Evolutionary conservation across 768 basidiomycete genomes (phyloP).

Genomic region (Rhizopogon rudus): DNA sequence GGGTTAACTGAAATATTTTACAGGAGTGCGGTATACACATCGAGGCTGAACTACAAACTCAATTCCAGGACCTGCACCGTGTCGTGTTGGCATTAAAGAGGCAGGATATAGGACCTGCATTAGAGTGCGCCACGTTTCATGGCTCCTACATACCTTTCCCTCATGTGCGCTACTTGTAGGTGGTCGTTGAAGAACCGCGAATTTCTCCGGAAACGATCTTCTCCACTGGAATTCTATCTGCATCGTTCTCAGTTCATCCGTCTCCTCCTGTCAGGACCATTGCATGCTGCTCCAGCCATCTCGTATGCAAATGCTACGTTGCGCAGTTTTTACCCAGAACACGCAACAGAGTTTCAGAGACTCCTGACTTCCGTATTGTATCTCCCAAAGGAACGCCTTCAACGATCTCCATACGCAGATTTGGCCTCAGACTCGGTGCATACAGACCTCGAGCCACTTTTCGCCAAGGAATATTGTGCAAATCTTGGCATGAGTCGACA

Average conservation of each 20-base stretch:
- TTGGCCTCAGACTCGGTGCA: constrained; percentile 69
- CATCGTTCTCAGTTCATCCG: constrained; percentile 89
- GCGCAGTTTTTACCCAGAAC: constrained; percentile 55
- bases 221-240: constrained; percentile 83
- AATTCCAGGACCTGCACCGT: constrained; percentile 67
- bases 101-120: constrained; percentile 68
- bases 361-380: constrained; percentile 68
- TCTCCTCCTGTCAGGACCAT: constrained; percentile 61
- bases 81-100: constrained; percentile 64
- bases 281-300: constrained; percentile 56
- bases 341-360: constrained; percentile 60
- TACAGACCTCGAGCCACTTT: constrained; percentile 73
- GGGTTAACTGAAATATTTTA: background rate
- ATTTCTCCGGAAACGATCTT: constrained; percentile 66
- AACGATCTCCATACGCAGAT: constrained; percentile 70
- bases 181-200: constrained; percentile 68
- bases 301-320: constrained; percentile 70
- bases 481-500: constrained; percentile 86
- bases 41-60: constrained; percentile 39
- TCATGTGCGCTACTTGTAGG: constrained; percentile 34
- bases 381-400: constrained; percentile 62
- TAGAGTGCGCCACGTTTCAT: constrained; percentile 49
- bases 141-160: background rate
- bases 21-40: constrained; percentile 70
- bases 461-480: constrained; percentile 87